Conservation (phyloP, 768 basidiomycete genomes). For the Phaeotremella fagi region DNA sequence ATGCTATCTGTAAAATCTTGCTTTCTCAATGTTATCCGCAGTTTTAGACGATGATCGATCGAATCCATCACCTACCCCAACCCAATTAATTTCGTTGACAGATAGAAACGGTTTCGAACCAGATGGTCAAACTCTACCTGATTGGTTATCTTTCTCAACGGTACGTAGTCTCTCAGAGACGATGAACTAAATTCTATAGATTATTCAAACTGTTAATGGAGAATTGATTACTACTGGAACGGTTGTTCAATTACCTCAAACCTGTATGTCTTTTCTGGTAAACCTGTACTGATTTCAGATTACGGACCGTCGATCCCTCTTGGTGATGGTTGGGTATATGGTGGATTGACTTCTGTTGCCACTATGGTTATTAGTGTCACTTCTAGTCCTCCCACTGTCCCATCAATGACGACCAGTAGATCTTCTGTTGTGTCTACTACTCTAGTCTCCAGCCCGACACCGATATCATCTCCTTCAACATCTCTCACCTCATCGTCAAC, state of each 20-base stretch:
- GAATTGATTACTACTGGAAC: slow-evolving; percentile 12
- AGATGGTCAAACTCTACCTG: slow-evolving; percentile 26
- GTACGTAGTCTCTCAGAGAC: slow-evolving; percentile 12
- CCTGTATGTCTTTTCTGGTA: slow-evolving; percentile 15
- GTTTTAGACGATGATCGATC: too few relatives aligned
- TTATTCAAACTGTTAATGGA: not conserved
- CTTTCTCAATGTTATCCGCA: too few relatives aligned
- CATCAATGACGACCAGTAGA: not conserved
- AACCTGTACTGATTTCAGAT: slow-evolving; percentile 4
- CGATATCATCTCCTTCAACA: not conserved
- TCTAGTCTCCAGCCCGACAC: not conserved
- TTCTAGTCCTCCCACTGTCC: not conserved
- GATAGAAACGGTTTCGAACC: slow-evolving; percentile 3
- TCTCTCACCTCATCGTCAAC: not conserved
- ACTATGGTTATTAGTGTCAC: not conserved
- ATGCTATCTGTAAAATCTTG: too few relatives aligned
- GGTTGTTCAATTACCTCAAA: slow-evolving; percentile 21
- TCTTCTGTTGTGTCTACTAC: not conserved
- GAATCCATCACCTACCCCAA: too few relatives aligned
- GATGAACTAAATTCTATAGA: not conserved
- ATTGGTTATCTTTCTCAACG: slow-evolving; percentile 25
- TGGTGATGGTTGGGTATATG: slow-evolving; percentile 29
- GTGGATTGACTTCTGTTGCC: slow-evolving; percentile 25
- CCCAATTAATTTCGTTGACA: too few relatives aligned
- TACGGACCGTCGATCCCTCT: slow-evolving; percentile 36